Evolutionary conservation across 2,329 filamentous ascomycete genomes (phyloP).

Genomic region (Colletotrichum camelliae): DNA sequence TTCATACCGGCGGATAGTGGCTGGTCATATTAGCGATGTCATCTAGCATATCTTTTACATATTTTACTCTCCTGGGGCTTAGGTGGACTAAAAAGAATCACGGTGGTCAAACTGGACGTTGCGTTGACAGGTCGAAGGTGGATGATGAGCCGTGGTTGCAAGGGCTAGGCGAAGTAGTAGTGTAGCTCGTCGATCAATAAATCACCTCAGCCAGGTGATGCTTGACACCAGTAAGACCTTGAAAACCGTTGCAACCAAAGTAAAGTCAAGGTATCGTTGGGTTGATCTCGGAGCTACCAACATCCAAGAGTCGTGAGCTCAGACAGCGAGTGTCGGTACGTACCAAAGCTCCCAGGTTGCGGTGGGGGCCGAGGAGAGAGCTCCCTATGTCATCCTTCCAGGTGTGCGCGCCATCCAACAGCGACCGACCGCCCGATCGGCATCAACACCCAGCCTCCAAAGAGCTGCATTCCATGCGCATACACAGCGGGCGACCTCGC

Average conservation of each 20-base stretch:
- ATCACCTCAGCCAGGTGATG: neutral
- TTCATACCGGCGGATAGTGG: neutral
- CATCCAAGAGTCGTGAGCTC: neutral
- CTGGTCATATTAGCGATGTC: neutral
- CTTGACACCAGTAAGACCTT: neutral
- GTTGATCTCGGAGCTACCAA: neutral
- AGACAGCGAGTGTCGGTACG: neutral
- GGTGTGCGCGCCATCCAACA: neutral
- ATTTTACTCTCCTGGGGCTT: neutral
- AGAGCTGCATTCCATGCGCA: slow-evolving; percentile 10
- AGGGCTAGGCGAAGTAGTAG: neutral
- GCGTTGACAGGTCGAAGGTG: neutral
- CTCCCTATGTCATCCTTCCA: slow-evolving; percentile 20
- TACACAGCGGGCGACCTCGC: neutral
- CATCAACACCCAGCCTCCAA: slow-evolving; percentile 12
- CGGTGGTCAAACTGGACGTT: neutral
- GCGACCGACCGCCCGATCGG: neutral
- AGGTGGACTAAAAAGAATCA: neutral
- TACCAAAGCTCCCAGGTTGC: slow-evolving; percentile 1
- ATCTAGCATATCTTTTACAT: neutral
- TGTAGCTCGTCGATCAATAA: neutral
- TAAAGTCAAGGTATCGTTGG: neutral
- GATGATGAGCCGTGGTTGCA: neutral
- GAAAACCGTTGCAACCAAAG: neutral
- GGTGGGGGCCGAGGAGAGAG: neutral